Evolutionary conservation across 306 rosid genomes (phyloP).

Genomic region (Senna siamea): DNA sequence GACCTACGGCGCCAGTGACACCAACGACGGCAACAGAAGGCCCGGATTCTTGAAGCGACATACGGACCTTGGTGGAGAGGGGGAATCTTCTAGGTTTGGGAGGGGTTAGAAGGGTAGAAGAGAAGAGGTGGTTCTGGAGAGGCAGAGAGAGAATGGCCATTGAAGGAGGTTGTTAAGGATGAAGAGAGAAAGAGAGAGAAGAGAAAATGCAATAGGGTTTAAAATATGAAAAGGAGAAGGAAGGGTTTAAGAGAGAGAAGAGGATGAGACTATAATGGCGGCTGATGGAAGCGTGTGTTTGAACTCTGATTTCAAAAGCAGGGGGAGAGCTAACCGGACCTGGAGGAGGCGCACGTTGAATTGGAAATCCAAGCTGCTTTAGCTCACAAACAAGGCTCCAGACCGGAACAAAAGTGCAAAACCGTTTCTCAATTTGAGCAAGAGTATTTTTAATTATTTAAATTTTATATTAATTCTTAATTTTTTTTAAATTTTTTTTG

Average conservation of each 20-base stretch:
- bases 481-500: no score
- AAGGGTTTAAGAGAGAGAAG: conserved; percentile 1
- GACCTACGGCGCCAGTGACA: conserved; percentile 98
- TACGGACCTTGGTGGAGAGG: conserved; percentile 49
- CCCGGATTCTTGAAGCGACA: conserved; percentile 72
- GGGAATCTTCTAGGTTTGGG: conserved; percentile 34
- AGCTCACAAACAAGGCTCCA: no score
- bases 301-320: not conserved
- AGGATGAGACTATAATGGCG: not conserved
- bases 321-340: not conserved
- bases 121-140: conserved; percentile 48
- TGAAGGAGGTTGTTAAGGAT: not conserved
- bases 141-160: conserved; percentile 56
- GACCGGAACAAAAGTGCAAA: no score
- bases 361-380: no score
- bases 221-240: not conserved
- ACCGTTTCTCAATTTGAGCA: no score
- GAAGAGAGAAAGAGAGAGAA: not conserved
- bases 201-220: not conserved
- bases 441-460: no score
- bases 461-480: no score
- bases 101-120: conserved; percentile 28
- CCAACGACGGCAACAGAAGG: conserved; percentile 93
- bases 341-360: not conserved
- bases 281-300: not conserved